Base-by-base conservation (phyloP, 2,329 filamentous ascomycete genomes). In the Exutisphaerella laricina region DNA sequence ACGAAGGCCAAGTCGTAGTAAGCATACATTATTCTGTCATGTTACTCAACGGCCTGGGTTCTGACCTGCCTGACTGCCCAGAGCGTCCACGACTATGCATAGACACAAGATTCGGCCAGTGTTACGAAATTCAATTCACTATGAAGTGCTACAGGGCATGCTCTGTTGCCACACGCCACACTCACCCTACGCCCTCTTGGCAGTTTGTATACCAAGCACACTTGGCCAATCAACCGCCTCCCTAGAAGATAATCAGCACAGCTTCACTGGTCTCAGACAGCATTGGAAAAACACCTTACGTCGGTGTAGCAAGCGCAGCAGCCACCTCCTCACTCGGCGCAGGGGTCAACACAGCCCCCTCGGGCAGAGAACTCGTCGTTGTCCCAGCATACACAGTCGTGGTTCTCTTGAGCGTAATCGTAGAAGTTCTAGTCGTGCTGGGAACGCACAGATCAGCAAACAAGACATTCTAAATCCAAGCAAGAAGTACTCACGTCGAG, bases 341-440 rank as follows among this genome's bases (percentile, higher is more conserved):
- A 12, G 36, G 23, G 4, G 31, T 13, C 8, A 35, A 9, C 6
- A 7, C 23, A 22, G 17, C 21, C 16, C 22, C 37, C 36, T 45
- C 36, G 9, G 46, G 39, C 10, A 56, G 36, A 14, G 54, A 51
- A 1, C 40, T 39, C 8, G 55, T 58, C 1, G 45, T 48, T 2
- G 52, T 56, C 13, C 53, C 53, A 18, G 46, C 41, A 22, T 45
- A 49, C 3, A 54, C 35, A 1, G 55, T 56, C 4, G 52, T 52
- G 2, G 52, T 56, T 22, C 40, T 53, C 16, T 51, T 55, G 16
- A 39, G 38, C 21, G 30, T 41, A n/a, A 51, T 49, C 0, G 49
- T 54, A 9, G 49, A 50, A 8, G 47, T 54, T 18, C 36, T 34
- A 7, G 46, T 56, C 4, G 43, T 46, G 10, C 45, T 49, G 28